Percentiles rank a stretch among this genome's conserved stretches.
Evolutionary conservation across 1,139 yeast species (phyloP).

Genomic region (Torulaspora globosa): DNA sequence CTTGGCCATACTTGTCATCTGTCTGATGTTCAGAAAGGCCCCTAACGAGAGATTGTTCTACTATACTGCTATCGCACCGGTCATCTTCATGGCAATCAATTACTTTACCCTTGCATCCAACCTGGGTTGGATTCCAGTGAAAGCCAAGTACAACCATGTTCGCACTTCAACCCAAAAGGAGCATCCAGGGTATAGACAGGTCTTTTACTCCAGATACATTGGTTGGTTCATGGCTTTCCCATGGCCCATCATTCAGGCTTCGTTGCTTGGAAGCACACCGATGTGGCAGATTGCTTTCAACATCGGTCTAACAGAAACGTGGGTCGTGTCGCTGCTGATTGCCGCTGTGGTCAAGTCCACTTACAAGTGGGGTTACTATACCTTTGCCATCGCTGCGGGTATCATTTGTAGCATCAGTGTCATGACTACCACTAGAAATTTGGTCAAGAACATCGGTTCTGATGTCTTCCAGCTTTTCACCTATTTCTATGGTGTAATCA

Average conservation of each 20-base stretch:
- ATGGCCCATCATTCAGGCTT: conserved; percentile 46
- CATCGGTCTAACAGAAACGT: conserved; percentile 46
- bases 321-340: conserved; percentile 51
- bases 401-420: conserved; percentile 25
- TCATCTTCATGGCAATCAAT: conserved; percentile 47
- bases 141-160: conserved; percentile 55
- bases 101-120: conserved; percentile 66
- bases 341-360: conserved; percentile 53
- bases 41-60: conserved; percentile 23
- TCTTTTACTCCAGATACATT: conserved; percentile 60
- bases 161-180: conserved; percentile 35
- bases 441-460: conserved; percentile 22
- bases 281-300: conserved; percentile 41
- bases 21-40: conserved; percentile 46
- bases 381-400: conserved; percentile 37
- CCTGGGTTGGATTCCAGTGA: conserved; percentile 57
- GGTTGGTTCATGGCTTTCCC: conserved; percentile 69
- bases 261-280: conserved; percentile 44
- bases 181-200: conserved; percentile 50
- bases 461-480: conserved; percentile 25
- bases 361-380: conserved; percentile 54
- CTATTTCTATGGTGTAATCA: conserved; percentile 32
- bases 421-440: conserved; percentile 30
- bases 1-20: conserved; percentile 40
- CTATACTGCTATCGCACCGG: conserved; percentile 41